Conservation (phyloP, 257 asterid genomes). For the Cordia subcordata region DNA sequence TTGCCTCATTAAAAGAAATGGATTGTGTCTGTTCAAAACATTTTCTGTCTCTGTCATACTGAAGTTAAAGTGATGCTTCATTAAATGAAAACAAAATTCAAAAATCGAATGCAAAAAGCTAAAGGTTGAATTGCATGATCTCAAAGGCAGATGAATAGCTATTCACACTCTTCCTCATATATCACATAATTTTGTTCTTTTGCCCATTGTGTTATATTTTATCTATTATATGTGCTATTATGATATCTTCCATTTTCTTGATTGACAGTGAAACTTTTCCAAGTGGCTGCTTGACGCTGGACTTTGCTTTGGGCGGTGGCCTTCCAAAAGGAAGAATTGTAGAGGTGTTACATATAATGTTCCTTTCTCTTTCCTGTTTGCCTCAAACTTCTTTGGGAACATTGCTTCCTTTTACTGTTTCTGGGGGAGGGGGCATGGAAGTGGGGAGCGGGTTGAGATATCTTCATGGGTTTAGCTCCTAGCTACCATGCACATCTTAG, state of each 20-base stretch:
- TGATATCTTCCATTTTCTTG: slow-evolving; percentile 1
- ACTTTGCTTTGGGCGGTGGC: slow-evolving; percentile 98
- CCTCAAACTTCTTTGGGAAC: neutral
- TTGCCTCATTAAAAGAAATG: neutral
- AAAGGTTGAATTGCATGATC: too few species aligned
- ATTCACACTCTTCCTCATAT: too few species aligned
- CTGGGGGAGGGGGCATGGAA: too few species aligned
- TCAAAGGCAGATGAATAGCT: too few species aligned
- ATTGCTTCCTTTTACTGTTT: neutral
- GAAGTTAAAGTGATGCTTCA: too few species aligned
- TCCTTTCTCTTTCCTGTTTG: slow-evolving; percentile 7
- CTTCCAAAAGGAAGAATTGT: slow-evolving; percentile 96
- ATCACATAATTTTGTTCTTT: neutral
- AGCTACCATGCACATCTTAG: neutral
- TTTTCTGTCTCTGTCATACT: neutral
- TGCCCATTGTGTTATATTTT: neutral
- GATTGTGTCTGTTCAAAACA: neutral
- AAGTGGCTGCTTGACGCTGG: slow-evolving; percentile 88
- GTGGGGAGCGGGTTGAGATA: neutral
- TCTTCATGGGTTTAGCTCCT: neutral
- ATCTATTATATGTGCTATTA: slow-evolving; percentile 1
- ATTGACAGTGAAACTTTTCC: slow-evolving; percentile 92
- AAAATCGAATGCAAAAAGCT: too few species aligned
- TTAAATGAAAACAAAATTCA: too few species aligned
- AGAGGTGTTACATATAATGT: slow-evolving; percentile 47